These are phyloP conservation scores for Acacia confusa DNA, from an alignment of 306 rosid species.

Conservation along the genomic window DNA sequence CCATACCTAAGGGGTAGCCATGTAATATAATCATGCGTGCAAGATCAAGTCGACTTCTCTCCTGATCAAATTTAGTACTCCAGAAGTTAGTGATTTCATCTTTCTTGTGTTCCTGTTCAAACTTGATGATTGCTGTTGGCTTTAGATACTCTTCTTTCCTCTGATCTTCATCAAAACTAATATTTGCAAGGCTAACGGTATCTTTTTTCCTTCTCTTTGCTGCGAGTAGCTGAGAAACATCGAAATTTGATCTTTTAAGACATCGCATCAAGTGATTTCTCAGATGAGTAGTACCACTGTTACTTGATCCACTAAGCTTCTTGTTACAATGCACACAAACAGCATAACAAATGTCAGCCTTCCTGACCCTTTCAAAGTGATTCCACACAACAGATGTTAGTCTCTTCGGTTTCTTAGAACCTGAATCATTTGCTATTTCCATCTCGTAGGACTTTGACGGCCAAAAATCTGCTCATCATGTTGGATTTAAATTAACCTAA, in stretches of 20 bases:
- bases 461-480: slow-evolving; percentile 41
- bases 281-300: slow-evolving; percentile 96
- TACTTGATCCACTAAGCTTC: slow-evolving; percentile 98
- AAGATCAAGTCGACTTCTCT: slow-evolving; percentile 85
- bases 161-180: slow-evolving; percentile 73
- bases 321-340: slow-evolving; percentile 93
- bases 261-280: slow-evolving; percentile 97
- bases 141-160: slow-evolving; percentile 73
- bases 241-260: slow-evolving; percentile 82
- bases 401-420: slow-evolving; percentile 82
- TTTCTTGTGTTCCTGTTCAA: slow-evolving; percentile 78
- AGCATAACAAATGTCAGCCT: slow-evolving; percentile 87
- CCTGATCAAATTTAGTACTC: slow-evolving; percentile 77
- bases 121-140: slow-evolving; percentile 63
- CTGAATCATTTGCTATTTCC: slow-evolving; percentile 73
- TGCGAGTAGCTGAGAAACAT: slow-evolving; percentile 90
- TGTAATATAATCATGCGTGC: slow-evolving; percentile 92
- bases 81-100: slow-evolving; percentile 67
- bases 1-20: slow-evolving; percentile 84
- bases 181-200: slow-evolving; percentile 54
- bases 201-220: slow-evolving; percentile 93
- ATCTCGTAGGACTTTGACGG: slow-evolving; percentile 48
- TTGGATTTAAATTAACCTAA: slow-evolving; percentile 3
- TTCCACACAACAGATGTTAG: slow-evolving; percentile 97
- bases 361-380: slow-evolving; percentile 93